Base-by-base conservation (phyloP, 2,329 filamentous ascomycete species). In the Trematosphaeria pertusa region DNA sequence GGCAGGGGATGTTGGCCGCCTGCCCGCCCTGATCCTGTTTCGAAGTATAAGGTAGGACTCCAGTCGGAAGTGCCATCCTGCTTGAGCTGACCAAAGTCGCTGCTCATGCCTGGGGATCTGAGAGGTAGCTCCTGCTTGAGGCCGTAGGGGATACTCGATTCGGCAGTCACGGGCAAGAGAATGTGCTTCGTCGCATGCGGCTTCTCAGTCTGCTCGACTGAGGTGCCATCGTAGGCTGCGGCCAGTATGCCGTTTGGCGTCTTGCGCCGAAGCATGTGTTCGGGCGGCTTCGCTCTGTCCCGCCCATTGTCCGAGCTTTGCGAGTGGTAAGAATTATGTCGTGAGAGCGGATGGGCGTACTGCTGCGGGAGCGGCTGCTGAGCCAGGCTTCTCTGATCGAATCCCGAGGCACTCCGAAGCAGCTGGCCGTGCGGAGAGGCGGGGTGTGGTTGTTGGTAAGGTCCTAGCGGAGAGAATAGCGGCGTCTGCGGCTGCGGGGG, bases 161-260 rank as follows among this genome's bases (percentile, higher is more conserved):
- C 73, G 15, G 76, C 73, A 20, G 81, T 73, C 24, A 82, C 80
- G 3, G 89, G 86, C 20, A 96, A 77, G 15, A 94, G 79, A 67
- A 96, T 84, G 67, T 96, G 91, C 73, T 97, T 97, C 36, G 85
- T 78, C 1, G 89, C 87, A 28, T 89, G 89, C 5, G 87, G 87
- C 28, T 88, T 88, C 26, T 86, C 84, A 8, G 81, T 84, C 60
- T 87, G 84, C 64, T 91, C 87, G 17, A 86, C 80, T 1, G 87
- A 85, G 4, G 89, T 89, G 22, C 89, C 91, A 78, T 97, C 92
- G 65, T 96, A 97, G 9, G 91, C 91, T 43, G 89, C 91, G 56
- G 93, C 87, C 51, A 97, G 82, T 28, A 91, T 96, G n/a, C 93
- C 94, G 64, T 87, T 93, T 4, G 93, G 94, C 7, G 93, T 97